A percentile compares a stretch with the other conserved stretches of the same genome.
Evolutionary conservation across 345 rosid genomes (phyloP).

Genomic region (Salix viminalis): DNA sequence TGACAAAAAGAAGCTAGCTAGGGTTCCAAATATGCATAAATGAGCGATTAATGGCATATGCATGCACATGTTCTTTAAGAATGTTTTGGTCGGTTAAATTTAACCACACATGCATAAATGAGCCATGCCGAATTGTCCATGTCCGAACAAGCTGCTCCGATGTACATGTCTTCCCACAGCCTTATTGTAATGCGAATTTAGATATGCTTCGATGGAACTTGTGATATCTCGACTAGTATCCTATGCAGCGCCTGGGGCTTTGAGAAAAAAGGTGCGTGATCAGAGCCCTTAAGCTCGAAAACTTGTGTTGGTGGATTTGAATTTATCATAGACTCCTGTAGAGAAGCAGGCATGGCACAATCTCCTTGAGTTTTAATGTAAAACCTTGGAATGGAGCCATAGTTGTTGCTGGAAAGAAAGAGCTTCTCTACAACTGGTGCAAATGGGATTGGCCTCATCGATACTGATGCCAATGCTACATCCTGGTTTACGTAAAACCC

Average conservation of each 20-base stretch:
- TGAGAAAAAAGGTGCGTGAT: conserved; percentile 74
- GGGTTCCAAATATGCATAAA: too few relatives aligned
- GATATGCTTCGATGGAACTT: conserved; percentile 22
- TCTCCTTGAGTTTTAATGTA: conserved; percentile 59
- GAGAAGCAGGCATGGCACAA: conserved; percentile 40
- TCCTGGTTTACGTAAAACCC: conserved; percentile 13
- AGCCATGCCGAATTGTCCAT: not conserved
- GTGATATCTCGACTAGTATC: conserved; percentile 48
- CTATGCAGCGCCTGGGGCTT: conserved; percentile 62
- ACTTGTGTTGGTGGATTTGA: conserved; percentile 53
- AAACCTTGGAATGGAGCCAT: conserved; percentile 49
- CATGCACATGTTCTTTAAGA: not conserved
- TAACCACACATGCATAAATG: not conserved
- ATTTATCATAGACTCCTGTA: conserved; percentile 53
- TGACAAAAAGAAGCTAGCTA: not conserved
- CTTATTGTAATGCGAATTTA: not conserved
- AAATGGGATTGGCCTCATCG: conserved; percentile 45
- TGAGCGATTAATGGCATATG: not conserved
- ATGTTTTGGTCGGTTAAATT: not conserved
- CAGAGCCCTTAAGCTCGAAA: conserved; percentile 58
- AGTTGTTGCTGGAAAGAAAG: conserved; percentile 39
- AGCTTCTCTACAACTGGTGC: conserved; percentile 40
- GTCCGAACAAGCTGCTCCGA: too few relatives aligned
- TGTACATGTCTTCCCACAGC: too few relatives aligned
- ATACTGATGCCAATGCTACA: conserved; percentile 33